phyloP scores from a whole-genome alignment of 352 stramenopile genomes.

The Globisporangium ultimum region DNA sequence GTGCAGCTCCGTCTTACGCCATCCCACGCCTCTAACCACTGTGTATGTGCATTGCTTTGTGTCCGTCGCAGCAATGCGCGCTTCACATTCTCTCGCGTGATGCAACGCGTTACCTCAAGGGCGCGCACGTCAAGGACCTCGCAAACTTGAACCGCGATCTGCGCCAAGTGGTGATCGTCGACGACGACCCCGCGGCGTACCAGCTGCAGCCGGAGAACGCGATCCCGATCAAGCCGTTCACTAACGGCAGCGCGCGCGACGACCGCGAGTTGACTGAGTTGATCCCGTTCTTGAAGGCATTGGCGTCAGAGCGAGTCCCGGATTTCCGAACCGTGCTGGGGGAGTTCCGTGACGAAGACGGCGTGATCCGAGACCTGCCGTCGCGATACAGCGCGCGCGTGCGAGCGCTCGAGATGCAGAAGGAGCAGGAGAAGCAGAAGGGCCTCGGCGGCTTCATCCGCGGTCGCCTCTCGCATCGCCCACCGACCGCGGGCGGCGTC shows the following conservation, averaged over 20 bases:
- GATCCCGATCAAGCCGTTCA: constrained; percentile 78
- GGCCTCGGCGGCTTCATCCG: constrained; percentile 82
- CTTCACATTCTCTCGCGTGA: constrained; percentile 83
- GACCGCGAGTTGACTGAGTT: constrained; percentile 79
- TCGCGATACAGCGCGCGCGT: constrained; percentile 76
- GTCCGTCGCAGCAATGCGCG: constrained; percentile 43
- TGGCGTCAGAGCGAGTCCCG: constrained; percentile 68
- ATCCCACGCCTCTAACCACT: too few species aligned
- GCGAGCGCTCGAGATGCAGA: constrained; percentile 76
- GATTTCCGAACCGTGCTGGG: constrained; percentile 76
- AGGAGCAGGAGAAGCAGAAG: constrained; percentile 78
- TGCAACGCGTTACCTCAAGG: constrained; percentile 78
- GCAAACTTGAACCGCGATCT: constrained; percentile 77
- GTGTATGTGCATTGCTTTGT: not conserved
- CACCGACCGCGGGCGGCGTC: constrained; percentile 16
- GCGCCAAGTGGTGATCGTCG: constrained; percentile 79
- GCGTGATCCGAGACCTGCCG: constrained; percentile 72
- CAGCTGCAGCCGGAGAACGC: constrained; percentile 84
- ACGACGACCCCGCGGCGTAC: constrained; percentile 76
- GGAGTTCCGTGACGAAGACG: constrained; percentile 82
- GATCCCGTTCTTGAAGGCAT: constrained; percentile 82
- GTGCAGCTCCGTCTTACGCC: too few species aligned
- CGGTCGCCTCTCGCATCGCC: constrained; percentile 64
- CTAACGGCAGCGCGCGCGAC: constrained; percentile 70
- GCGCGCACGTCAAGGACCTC: constrained; percentile 83